These are phyloP conservation scores for Eucalyptus albens DNA, from an alignment of 345 rosid species.

Conservation along the genomic window DNA sequence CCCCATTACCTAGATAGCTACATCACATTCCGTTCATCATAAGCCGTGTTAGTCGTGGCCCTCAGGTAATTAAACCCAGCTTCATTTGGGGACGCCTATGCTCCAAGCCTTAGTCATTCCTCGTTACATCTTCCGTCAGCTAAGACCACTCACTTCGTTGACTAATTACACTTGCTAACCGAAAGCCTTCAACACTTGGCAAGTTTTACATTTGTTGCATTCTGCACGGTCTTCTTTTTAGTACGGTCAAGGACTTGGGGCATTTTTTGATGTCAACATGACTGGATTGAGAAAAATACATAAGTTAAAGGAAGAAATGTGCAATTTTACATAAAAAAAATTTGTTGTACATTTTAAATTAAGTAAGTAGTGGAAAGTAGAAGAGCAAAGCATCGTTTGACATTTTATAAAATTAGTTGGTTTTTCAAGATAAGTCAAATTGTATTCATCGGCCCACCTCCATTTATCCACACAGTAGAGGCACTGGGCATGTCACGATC, in stretches of 20 bases:
- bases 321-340: not conserved
- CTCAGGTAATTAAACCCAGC: not conserved
- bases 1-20: not conserved
- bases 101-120: not conserved
- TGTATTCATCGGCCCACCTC: not conserved
- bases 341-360: not conserved
- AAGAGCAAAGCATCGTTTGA: not conserved
- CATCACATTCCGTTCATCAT: not conserved
- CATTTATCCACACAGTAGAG: not conserved
- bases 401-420: not conserved
- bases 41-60: not conserved
- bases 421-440: not conserved
- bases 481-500: not conserved
- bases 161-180: not conserved
- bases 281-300: not conserved
- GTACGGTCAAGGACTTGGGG: not conserved
- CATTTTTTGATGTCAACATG: not conserved
- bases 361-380: not conserved
- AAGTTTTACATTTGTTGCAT: not conserved
- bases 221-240: not conserved
- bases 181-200: not conserved
- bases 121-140: not conserved
- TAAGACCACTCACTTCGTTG: not conserved
- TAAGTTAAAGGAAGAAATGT: not conserved
- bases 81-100: not conserved